Conservation (phyloP, 495 filamentous ascomycete genomes). For the Neurospora sp. region DNA sequence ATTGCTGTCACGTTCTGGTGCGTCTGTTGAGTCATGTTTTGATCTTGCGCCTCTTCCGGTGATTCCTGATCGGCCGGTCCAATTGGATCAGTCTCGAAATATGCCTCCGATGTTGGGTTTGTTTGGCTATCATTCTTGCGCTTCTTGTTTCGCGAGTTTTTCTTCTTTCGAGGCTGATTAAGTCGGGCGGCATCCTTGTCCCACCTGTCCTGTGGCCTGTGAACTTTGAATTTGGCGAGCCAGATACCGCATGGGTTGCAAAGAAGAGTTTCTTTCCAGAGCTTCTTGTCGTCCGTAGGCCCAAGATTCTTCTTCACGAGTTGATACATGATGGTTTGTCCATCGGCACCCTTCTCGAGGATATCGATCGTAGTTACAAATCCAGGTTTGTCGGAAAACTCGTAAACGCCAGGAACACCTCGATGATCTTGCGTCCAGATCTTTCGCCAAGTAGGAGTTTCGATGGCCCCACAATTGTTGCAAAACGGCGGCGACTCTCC, state of each 20-base stretch:
- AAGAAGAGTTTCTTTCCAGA: slow-evolving; percentile 59
- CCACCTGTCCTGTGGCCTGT: slow-evolving; percentile 79
- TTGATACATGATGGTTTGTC: slow-evolving; percentile 50
- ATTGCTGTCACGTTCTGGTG: slow-evolving; percentile 19
- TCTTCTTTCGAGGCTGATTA: slow-evolving; percentile 38
- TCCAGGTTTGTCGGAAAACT: slow-evolving; percentile 56
- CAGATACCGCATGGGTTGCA: slow-evolving; percentile 97
- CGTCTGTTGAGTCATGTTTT: slow-evolving; percentile 17
- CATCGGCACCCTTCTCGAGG: slow-evolving; percentile 49
- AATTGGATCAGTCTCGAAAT: slow-evolving; percentile 35
- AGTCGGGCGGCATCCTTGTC: slow-evolving; percentile 49
- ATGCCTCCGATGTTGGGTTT: slow-evolving; percentile 40
- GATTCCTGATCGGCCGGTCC: slow-evolving; percentile 25
- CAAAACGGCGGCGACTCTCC: slow-evolving; percentile 80
- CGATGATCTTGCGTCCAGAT: slow-evolving; percentile 61
- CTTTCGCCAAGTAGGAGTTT: slow-evolving; percentile 92
- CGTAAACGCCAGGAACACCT: slow-evolving; percentile 51
- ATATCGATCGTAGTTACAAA: slow-evolving; percentile 53
- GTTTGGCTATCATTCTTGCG: slow-evolving; percentile 29
- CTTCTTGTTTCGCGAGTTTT: slow-evolving; percentile 34
- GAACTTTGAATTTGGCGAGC: slow-evolving; percentile 75
- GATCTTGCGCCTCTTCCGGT: slow-evolving; percentile 16
- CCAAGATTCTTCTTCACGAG: slow-evolving; percentile 68
- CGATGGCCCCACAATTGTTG: slow-evolving; percentile 84
- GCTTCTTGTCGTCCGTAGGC: slow-evolving; percentile 45